Conservation (phyloP, 139 green algal genomes). For the Edaphochlamys debaryana region DNA sequence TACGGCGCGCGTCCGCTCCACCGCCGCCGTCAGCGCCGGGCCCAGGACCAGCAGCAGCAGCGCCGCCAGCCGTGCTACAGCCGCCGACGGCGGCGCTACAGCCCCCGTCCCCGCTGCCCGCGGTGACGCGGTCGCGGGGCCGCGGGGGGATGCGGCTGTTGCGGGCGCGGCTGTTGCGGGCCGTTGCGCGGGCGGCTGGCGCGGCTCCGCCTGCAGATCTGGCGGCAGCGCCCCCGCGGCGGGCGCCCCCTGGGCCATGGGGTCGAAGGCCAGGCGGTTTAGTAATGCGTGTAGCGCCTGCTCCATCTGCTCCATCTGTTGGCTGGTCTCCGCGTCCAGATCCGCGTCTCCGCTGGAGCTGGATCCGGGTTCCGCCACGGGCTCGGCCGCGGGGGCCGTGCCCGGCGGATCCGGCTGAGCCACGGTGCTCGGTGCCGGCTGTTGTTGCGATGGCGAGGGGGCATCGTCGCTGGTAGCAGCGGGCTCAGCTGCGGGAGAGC, state of each 20-base stretch:
- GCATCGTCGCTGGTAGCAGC: background rate
- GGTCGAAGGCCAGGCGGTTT: background rate
- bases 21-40: background rate
- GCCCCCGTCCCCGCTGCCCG: background rate
- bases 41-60: background rate
- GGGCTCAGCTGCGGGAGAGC: background rate
- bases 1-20: background rate
- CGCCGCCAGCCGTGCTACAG: no score
- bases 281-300: constrained; percentile 11
- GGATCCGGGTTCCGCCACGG: no score
- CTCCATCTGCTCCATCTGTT: background rate
- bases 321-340: no score
- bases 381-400: no score
- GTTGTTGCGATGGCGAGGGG: no score
- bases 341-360: no score
- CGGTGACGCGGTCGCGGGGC: background rate
- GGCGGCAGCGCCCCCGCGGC: background rate
- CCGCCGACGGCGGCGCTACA: background rate
- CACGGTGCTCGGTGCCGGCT: no score
- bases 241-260: no score
- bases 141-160: background rate
- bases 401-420: no score
- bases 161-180: no score
- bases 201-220: background rate
- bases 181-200: no score